Evolutionary conservation across 2,329 filamentous ascomycete genomes (phyloP).

Genomic region (Paecilomyces niveus): DNA sequence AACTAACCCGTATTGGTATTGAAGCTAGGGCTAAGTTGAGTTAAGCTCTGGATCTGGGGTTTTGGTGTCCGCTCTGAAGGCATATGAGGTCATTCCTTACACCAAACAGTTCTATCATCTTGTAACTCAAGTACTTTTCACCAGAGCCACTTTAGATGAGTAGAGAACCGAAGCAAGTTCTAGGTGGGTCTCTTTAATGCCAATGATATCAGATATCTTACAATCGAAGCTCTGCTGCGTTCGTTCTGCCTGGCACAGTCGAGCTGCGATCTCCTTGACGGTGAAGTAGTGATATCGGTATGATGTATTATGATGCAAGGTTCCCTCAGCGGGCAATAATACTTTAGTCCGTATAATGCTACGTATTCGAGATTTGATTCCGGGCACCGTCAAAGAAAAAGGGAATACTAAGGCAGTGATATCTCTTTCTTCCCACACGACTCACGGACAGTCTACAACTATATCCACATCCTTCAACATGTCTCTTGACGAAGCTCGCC

Average conservation of each 20-base stretch:
- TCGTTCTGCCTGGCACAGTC: neutral
- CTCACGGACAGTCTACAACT: neutral
- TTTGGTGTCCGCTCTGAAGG: neutral
- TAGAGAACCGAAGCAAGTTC: neutral
- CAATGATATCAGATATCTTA: neutral
- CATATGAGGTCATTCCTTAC: neutral
- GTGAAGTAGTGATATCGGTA: slow-evolving; percentile 21
- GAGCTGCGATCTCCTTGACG: neutral
- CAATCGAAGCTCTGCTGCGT: neutral
- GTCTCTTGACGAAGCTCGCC: slow-evolving; percentile 13
- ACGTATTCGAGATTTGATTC: neutral
- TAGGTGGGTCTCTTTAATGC: neutral
- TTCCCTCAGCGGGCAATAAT: neutral
- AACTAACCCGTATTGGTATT: slow-evolving; percentile 6
- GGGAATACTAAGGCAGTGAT: neutral
- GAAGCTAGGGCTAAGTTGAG: slow-evolving; percentile 14
- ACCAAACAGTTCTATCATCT: neutral
- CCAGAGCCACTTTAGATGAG: neutral
- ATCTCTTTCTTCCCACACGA: too few species aligned
- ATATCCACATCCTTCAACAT: neutral
- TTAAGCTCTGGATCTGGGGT: neutral
- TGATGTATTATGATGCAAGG: slow-evolving; percentile 30
- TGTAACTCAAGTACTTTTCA: too few species aligned
- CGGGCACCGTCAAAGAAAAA: neutral
- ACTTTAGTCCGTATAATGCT: neutral